phyloP scores from a whole-genome alignment of 1,284 basidiomycete genomes.

The Fomitopsis schrenkii region DNA sequence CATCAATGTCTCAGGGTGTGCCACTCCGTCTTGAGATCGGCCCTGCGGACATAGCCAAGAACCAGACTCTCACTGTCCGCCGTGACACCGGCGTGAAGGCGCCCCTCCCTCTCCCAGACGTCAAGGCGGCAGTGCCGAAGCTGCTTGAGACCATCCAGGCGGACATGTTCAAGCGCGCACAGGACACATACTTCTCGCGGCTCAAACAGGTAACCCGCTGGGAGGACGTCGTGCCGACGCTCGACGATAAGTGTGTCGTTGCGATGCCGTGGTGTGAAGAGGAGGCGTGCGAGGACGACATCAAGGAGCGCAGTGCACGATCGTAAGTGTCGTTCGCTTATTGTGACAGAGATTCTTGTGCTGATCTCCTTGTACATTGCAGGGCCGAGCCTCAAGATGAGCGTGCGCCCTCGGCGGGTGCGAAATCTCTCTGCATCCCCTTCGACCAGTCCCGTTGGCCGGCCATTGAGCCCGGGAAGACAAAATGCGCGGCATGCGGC shows the following conservation, averaged over 20 bases:
- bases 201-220: slow-evolving; percentile 79
- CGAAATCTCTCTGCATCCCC: slow-evolving; percentile 96
- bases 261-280: slow-evolving; percentile 97
- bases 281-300: slow-evolving; percentile 94
- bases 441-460: slow-evolving; percentile 88
- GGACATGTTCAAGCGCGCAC: slow-evolving; percentile 86
- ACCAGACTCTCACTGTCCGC: slow-evolving; percentile 82
- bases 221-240: slow-evolving; percentile 87
- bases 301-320: slow-evolving; percentile 90
- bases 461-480: slow-evolving; percentile 72
- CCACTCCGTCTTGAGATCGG: slow-evolving; percentile 97
- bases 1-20: slow-evolving; percentile 65
- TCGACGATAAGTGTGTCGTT: slow-evolving; percentile 87
- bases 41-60: slow-evolving; percentile 86
- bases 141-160: slow-evolving; percentile 86
- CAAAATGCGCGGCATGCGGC: slow-evolving; percentile 84
- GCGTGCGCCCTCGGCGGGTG: slow-evolving; percentile 95
- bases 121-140: slow-evolving; percentile 54
- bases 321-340: slow-evolving; percentile 52
- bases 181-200: slow-evolving; percentile 70
- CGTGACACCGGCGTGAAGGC: slow-evolving; percentile 84
- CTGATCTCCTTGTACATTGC: slow-evolving; percentile 9
- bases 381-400: slow-evolving; percentile 87
- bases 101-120: slow-evolving; percentile 65
- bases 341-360: background rate